Percentiles rank a stretch among this genome's conserved stretches.
Conservation (phyloP, 768 basidiomycete genomes). For the Dacryopinax primogenitus region DNA sequence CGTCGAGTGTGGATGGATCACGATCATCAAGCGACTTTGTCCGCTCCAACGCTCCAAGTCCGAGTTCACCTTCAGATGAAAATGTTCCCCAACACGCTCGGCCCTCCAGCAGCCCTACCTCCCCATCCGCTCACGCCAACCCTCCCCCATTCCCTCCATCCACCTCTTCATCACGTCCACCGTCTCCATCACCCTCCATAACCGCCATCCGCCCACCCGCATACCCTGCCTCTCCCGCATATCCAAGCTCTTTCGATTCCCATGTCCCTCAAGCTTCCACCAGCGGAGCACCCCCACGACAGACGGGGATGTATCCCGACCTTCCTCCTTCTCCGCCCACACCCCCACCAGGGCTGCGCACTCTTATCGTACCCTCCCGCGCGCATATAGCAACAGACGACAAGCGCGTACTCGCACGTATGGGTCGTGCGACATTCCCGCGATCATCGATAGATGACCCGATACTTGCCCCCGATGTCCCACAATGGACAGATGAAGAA, state of each 20-base stretch:
- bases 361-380: neutral
- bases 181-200: neutral
- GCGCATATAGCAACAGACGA: constrained; percentile 2
- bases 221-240: too few species aligned
- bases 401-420: neutral
- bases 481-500: neutral
- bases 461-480: neutral
- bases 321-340: neutral
- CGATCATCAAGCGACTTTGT: neutral
- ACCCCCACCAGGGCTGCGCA: neutral
- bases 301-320: constrained; percentile 4
- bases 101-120: neutral
- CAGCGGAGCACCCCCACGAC: neutral
- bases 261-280: neutral
- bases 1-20: neutral
- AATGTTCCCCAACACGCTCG: neutral
- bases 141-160: neutral
- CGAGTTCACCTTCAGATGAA: neutral
- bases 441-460: neutral
- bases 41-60: neutral
- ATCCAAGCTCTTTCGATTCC: neutral
- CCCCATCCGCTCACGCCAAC: neutral
- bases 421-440: neutral
- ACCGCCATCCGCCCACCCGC: neutral
- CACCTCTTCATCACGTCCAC: neutral